Conservation (phyloP, 345 rosid genomes). For the Populus pruinosa region DNA sequence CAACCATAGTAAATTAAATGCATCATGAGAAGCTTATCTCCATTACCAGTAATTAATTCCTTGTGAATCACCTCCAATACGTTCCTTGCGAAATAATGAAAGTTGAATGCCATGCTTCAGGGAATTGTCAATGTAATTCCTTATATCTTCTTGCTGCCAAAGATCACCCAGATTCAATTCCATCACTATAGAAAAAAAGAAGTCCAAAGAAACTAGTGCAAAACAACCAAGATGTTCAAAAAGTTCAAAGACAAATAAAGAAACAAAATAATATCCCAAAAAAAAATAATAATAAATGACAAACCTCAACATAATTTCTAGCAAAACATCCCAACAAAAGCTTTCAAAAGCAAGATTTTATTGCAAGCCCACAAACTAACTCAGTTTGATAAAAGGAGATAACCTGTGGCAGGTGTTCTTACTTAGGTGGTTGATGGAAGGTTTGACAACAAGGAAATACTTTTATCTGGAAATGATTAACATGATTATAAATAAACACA, state of each 20-base stretch:
- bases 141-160: slow-evolving; percentile 95
- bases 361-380: neutral
- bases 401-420: neutral
- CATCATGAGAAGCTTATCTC: slow-evolving; percentile 10
- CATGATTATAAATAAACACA: neutral
- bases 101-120: slow-evolving; percentile 80
- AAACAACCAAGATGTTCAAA: neutral
- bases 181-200: neutral
- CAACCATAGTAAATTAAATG: neutral
- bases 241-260: neutral
- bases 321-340: neutral
- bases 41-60: slow-evolving; percentile 89
- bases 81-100: slow-evolving; percentile 83
- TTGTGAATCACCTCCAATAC: slow-evolving; percentile 90
- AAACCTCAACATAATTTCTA: neutral
- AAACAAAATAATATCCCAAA: neutral
- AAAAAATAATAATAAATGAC: too few species aligned
- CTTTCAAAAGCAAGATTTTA: neutral
- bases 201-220: neutral
- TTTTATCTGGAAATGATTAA: neutral
- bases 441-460: neutral
- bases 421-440: neutral
- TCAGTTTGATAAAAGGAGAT: neutral
- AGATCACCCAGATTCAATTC: slow-evolving; percentile 19
- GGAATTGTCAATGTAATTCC: slow-evolving; percentile 84